A percentile compares a stretch with the other conserved stretches of the same genome.
phyloP scores from a whole-genome alignment of 441 rosid species.

The Daphne laureola region DNA sequence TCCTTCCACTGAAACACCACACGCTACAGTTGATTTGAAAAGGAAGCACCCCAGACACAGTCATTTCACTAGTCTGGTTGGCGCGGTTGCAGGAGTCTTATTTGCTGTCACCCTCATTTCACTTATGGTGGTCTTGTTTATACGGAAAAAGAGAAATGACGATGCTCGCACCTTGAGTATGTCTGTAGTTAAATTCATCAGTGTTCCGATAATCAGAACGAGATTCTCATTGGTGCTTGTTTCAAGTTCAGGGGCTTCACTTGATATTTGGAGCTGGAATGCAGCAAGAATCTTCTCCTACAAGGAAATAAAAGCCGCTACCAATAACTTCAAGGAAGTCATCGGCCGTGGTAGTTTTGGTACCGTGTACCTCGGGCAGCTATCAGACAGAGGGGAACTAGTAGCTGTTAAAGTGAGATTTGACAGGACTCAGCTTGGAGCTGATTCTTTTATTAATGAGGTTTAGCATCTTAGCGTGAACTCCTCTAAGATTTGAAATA shows the following conservation, averaged over 20 bases:
- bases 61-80: slow-evolving; percentile 42
- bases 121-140: slow-evolving; percentile 25
- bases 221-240: slow-evolving; percentile 14
- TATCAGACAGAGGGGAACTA: slow-evolving; percentile 50
- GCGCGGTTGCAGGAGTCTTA: slow-evolving; percentile 53
- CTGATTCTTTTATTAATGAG: slow-evolving; percentile 91
- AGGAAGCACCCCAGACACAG: slow-evolving; percentile 33
- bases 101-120: slow-evolving; percentile 36
- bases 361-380: slow-evolving; percentile 79
- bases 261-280: slow-evolving; percentile 76
- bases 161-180: slow-evolving; percentile 36
- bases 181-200: slow-evolving; percentile 14
- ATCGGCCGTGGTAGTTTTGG: slow-evolving; percentile 93
- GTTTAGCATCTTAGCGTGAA: slow-evolving; percentile 26
- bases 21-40: slow-evolving; percentile 51
- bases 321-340: slow-evolving; percentile 69
- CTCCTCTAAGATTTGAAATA: slow-evolving; percentile 6
- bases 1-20: slow-evolving; percentile 66
- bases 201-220: slow-evolving; percentile 2
- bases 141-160: slow-evolving; percentile 41
- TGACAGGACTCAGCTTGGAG: slow-evolving; percentile 78
- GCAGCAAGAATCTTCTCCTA: slow-evolving; percentile 67
- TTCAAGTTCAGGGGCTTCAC: slow-evolving; percentile 33
- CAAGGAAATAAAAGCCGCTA: slow-evolving; percentile 77
- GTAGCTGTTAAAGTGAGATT: slow-evolving; percentile 89